These are phyloP conservation scores for Monosporascus sp. DNA, from an alignment of 2,329 filamentous ascomycete species.

Conservation along the genomic window DNA sequence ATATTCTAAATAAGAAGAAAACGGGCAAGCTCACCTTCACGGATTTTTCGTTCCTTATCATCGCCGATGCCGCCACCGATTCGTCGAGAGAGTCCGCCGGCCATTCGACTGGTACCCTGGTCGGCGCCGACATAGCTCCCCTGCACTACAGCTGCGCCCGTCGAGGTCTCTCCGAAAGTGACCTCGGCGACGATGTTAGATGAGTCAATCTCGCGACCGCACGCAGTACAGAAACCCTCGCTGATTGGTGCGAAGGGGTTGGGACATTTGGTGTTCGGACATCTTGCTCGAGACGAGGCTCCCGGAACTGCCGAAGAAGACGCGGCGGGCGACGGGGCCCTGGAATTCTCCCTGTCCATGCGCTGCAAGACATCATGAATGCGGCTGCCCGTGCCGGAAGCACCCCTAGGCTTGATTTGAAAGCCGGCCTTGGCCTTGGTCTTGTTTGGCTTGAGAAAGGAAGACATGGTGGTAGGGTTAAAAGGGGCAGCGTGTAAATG, in stretches of 20 bases:
- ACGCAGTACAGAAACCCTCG: constrained; percentile 71
- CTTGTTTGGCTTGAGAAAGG: constrained; percentile 39
- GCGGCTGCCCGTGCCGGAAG: constrained; percentile 42
- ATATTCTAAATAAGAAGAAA: background rate
- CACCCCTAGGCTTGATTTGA: constrained; percentile 37
- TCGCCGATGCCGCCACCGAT: constrained; percentile 51
- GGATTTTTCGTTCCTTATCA: constrained; percentile 54
- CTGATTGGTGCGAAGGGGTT: constrained; percentile 50
- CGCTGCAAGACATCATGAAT: constrained; percentile 38
- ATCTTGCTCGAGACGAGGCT: constrained; percentile 36
- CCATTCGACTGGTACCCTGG: constrained; percentile 70
- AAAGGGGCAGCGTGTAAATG: constrained; percentile 3
- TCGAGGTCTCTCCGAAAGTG: constrained; percentile 80
- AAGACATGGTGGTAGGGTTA: constrained; percentile 35
- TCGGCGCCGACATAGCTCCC: constrained; percentile 83
- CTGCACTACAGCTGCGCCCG: constrained; percentile 83
- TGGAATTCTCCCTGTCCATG: constrained; percentile 19
- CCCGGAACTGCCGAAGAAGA: constrained; percentile 17
- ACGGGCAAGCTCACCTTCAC: constrained; percentile 32
- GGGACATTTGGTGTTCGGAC: constrained; percentile 56
- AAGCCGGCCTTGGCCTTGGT: constrained; percentile 25
- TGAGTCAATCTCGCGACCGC: constrained; percentile 79
- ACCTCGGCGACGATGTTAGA: constrained; percentile 90
- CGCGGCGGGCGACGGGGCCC: constrained; percentile 12
- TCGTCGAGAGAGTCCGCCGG: constrained; percentile 57